phyloP scores from a whole-genome alignment of 2,329 filamentous ascomycete species.

The Macrophomina tecta region DNA sequence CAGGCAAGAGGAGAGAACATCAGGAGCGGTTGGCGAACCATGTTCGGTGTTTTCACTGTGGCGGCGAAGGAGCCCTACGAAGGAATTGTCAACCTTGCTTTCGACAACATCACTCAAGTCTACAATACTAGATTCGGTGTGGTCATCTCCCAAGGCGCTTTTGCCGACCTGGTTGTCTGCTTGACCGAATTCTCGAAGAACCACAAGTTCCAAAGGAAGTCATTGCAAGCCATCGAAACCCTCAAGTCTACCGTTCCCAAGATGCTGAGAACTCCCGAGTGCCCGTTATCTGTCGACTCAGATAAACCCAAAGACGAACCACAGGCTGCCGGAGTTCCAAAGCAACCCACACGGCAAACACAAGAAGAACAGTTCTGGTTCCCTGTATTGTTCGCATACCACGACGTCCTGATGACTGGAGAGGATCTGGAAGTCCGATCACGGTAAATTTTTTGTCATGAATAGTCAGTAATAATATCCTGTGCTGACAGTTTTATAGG shows the following conservation, averaged over 20 bases:
- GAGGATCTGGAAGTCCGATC: constrained; percentile 96
- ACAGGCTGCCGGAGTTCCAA: constrained; percentile 58
- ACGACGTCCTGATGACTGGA: constrained; percentile 98
- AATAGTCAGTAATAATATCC: too few relatives aligned
- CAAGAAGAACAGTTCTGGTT: constrained; percentile 99
- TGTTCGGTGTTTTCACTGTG: constrained; percentile 98
- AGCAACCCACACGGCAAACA: constrained; percentile 77
- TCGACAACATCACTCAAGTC: constrained; percentile 93
- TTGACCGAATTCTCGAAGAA: constrained; percentile 99
- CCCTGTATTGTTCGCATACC: constrained; percentile 95
- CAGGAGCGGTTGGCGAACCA: constrained; percentile 96
- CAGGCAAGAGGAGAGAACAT: constrained; percentile 97
- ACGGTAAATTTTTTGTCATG: constrained; percentile 33
- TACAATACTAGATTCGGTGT: constrained; percentile 96
- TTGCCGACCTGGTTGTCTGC: constrained; percentile 94
- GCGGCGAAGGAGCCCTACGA: constrained; percentile 93
- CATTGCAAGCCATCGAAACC: constrained; percentile 91
- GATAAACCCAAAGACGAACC: constrained; percentile 57
- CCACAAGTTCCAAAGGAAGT: constrained; percentile 98
- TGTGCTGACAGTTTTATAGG: background rate
- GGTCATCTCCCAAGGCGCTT: constrained; percentile 94
- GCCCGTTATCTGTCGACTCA: constrained; percentile 76
- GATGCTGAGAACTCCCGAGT: constrained; percentile 96
- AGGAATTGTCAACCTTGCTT: constrained; percentile 93
- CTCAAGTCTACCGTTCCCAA: constrained; percentile 91